Conservation (phyloP, 495 filamentous ascomycete genomes). For the Stereocaulon alpinum region DNA sequence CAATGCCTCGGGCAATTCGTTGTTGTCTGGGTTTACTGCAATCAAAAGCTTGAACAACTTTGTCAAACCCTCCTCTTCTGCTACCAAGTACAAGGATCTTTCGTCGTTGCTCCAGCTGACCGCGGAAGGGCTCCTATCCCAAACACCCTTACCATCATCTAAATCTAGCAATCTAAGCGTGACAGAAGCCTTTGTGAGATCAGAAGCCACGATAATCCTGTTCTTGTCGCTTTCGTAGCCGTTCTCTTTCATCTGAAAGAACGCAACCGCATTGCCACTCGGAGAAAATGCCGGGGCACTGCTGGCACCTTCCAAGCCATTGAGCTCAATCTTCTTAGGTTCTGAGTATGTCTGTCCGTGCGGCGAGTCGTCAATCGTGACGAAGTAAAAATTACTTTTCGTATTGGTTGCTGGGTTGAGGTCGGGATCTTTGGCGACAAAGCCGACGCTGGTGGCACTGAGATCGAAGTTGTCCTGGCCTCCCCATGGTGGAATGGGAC, state of each 20-base stretch:
- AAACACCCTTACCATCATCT: conserved; percentile 49
- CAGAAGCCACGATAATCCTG: conserved; percentile 54
- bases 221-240: conserved; percentile 90
- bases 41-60: conserved; percentile 54
- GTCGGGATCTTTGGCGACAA: conserved; percentile 75
- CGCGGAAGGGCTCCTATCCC: conserved; percentile 57
- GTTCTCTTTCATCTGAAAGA: conserved; percentile 65
- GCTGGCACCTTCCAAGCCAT: conserved; percentile 57
- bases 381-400: conserved; percentile 64
- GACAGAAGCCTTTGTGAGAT: conserved; percentile 47
- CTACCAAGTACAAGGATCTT: conserved; percentile 51
- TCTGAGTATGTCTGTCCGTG: conserved; percentile 42
- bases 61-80: conserved; percentile 54
- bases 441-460: conserved; percentile 50
- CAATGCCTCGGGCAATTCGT: conserved; percentile 44
- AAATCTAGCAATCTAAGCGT: conserved; percentile 53
- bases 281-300: conserved; percentile 67
- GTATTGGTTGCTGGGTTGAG: conserved; percentile 73
- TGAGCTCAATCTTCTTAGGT: conserved; percentile 26
- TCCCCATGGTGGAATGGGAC: conserved; percentile 50
- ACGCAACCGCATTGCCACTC: conserved; percentile 62
- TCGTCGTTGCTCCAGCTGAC: conserved; percentile 59
- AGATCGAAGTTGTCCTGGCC: conserved; percentile 51
- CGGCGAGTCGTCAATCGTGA: conserved; percentile 45
- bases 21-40: conserved; percentile 39